Conservation (phyloP, 2,329 filamentous ascomycete species). For the Pseudogymnoascus sp. region DNA sequence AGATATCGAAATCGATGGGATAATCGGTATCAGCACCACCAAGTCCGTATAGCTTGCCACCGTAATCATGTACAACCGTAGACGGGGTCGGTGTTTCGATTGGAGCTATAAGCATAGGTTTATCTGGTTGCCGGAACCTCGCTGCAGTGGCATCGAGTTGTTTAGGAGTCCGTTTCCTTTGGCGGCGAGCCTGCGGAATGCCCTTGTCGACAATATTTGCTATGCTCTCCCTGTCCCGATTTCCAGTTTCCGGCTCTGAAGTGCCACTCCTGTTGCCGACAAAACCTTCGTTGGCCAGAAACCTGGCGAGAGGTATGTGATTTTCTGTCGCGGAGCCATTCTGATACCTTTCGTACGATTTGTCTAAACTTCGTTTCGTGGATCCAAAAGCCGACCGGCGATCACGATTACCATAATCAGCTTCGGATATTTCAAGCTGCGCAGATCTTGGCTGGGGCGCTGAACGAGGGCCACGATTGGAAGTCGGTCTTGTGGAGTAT, state of each 20-base stretch:
- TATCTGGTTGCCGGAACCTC: slow-evolving; percentile 28
- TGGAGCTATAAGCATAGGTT: slow-evolving; percentile 23
- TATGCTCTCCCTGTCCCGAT: background rate
- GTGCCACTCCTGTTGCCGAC: slow-evolving; percentile 12
- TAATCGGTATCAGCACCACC: slow-evolving; percentile 56
- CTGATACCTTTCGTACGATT: slow-evolving; percentile 40
- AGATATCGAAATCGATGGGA: slow-evolving; percentile 55
- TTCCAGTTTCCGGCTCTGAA: background rate
- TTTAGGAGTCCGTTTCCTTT: slow-evolving; percentile 23
- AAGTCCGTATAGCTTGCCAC: slow-evolving; percentile 43
- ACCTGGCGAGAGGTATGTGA: slow-evolving; percentile 33
- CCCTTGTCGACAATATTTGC: background rate
- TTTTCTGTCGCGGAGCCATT: slow-evolving; percentile 24
- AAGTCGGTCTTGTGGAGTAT: background rate
- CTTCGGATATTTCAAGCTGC: slow-evolving; percentile 46
- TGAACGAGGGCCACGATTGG: background rate
- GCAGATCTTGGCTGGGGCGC: slow-evolving; percentile 36
- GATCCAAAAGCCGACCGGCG: slow-evolving; percentile 37
- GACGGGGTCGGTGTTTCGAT: slow-evolving; percentile 14
- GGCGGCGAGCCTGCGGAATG: slow-evolving; percentile 8
- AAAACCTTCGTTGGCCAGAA: slow-evolving; percentile 25
- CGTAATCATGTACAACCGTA: slow-evolving; percentile 18
- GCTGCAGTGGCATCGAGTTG: slow-evolving; percentile 27
- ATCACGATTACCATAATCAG: slow-evolving; percentile 28
- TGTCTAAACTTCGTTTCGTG: slow-evolving; percentile 49